These are phyloP conservation scores for Coccomyxa sp. DNA, from an alignment of 139 green algal genomes.

Conservation along the genomic window DNA sequence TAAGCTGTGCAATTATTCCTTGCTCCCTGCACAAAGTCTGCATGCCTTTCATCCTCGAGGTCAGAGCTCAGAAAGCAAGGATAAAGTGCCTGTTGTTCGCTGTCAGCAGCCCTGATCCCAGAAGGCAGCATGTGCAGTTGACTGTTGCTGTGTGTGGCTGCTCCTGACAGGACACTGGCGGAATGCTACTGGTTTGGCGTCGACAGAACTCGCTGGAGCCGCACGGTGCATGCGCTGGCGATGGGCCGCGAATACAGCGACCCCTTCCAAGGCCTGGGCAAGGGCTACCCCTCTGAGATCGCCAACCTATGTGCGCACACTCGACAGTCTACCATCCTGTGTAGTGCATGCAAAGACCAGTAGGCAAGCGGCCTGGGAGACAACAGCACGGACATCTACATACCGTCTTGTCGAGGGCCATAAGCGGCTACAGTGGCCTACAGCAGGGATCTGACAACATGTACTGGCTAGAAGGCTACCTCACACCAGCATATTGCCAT, in stretches of 20 bases:
- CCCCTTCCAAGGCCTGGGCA: constrained; percentile 20
- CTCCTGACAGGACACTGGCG: constrained; percentile 1
- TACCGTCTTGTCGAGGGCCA: background rate
- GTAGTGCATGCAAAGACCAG: background rate
- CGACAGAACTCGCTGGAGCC: constrained; percentile 33
- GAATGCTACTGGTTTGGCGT: constrained; percentile 41
- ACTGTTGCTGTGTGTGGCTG: background rate
- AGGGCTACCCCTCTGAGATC: constrained; percentile 31
- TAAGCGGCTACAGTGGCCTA: background rate
- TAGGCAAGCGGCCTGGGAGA: background rate
- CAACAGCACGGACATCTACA: background rate
- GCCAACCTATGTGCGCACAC: constrained; percentile 28
- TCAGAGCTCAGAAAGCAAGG: background rate
- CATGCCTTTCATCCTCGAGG: background rate
- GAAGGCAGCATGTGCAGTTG: background rate
- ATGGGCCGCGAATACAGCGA: constrained; percentile 31
- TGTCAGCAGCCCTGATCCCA: background rate
- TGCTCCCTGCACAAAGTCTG: background rate
- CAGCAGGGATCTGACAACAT: too few relatives aligned
- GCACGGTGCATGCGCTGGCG: constrained; percentile 14
- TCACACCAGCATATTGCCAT: background rate
- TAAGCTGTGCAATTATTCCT: background rate
- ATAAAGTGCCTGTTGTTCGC: background rate
- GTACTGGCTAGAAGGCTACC: background rate
- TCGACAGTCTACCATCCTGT: background rate